phyloP scores from a whole-genome alignment of 352 stramenopile species.

The Phytopythium helicoides region DNA sequence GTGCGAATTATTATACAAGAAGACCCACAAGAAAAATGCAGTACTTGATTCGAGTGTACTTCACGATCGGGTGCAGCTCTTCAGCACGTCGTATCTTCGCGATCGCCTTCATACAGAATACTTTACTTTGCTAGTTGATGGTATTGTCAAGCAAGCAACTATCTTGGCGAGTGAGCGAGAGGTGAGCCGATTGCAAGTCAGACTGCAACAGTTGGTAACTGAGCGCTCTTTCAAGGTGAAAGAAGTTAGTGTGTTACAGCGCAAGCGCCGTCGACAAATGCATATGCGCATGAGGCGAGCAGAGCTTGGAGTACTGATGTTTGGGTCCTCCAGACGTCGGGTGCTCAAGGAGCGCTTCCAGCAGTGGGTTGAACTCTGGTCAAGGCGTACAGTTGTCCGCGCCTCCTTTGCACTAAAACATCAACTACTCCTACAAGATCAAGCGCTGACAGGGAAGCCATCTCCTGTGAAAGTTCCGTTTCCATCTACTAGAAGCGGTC shows the following conservation, averaged over 20 bases:
- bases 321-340: conserved; percentile 30
- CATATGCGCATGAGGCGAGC: conserved; percentile 44
- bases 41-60: conserved; percentile 73
- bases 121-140: conserved; percentile 60
- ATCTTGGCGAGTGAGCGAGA: conserved; percentile 48
- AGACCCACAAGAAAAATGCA: conserved; percentile 43
- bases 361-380: conserved; percentile 61
- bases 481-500: conserved; percentile 1
- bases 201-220: conserved; percentile 29
- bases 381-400: conserved; percentile 46
- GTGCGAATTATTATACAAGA: conserved; percentile 28
- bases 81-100: conserved; percentile 55
- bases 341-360: conserved; percentile 51
- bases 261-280: conserved; percentile 37
- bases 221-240: conserved; percentile 47
- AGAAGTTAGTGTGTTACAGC: conserved; percentile 47
- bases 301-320: conserved; percentile 53
- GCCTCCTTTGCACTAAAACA: conserved; percentile 71
- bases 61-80: conserved; percentile 60
- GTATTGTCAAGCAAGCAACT: conserved; percentile 43
- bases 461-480: conserved; percentile 7
- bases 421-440: conserved; percentile 51
- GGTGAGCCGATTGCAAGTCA: conserved; percentile 25
- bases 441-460: conserved; percentile 24
- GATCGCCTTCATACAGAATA: conserved; percentile 53